Evolutionary conservation across 1,139 yeast genomes (phyloP).

Genomic region (Kazachstania sp.): DNA sequence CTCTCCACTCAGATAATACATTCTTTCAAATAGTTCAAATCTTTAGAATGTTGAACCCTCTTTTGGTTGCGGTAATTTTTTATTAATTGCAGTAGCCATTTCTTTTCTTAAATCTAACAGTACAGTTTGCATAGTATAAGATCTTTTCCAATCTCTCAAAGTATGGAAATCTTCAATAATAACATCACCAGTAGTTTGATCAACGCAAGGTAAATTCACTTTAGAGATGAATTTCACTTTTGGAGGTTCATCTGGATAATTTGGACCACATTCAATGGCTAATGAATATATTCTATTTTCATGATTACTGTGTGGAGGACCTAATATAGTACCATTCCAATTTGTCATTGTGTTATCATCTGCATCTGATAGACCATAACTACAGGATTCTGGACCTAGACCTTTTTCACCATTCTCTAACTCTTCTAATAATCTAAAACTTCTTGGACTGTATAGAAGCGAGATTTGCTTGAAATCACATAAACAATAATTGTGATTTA

Average conservation of each 20-base stretch:
- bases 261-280: slow-evolving; percentile 69
- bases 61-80: slow-evolving; percentile 81
- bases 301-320: slow-evolving; percentile 92
- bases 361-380: slow-evolving; percentile 81
- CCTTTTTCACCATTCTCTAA: slow-evolving; percentile 98
- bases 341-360: slow-evolving; percentile 87
- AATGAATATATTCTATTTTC: slow-evolving; percentile 89
- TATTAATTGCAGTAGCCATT: slow-evolving; percentile 78
- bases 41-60: slow-evolving; percentile 65
- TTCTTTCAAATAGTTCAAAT: not conserved
- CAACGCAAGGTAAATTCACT: slow-evolving; percentile 87
- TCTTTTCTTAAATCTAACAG: slow-evolving; percentile 78
- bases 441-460: slow-evolving; percentile 60
- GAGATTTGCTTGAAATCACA: not conserved
- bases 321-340: slow-evolving; percentile 95
- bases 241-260: slow-evolving; percentile 89
- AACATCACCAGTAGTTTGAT: slow-evolving; percentile 55
- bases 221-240: slow-evolving; percentile 67
- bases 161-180: slow-evolving; percentile 54
- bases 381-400: slow-evolving; percentile 90
- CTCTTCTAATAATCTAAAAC: slow-evolving; percentile 88
- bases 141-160: slow-evolving; percentile 76
- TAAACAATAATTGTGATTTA: not conserved
- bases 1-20: no score
- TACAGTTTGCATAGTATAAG: slow-evolving; percentile 85